Evolutionary conservation across 2,329 filamentous ascomycete species (phyloP).

Genomic region (Diaporthe humulicola): DNA sequence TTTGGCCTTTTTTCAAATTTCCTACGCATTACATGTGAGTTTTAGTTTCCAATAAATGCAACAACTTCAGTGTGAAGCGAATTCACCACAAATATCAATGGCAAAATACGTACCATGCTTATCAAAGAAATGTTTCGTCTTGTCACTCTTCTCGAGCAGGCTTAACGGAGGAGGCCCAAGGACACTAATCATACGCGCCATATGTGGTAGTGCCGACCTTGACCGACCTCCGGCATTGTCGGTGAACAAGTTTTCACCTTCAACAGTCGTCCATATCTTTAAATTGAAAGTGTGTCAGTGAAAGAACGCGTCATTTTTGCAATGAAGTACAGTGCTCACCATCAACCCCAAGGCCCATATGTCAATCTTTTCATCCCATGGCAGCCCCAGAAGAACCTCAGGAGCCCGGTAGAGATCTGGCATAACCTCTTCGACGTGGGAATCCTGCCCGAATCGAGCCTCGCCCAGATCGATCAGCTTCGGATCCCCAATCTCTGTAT

Average conservation of each 20-base stretch:
- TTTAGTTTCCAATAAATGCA: neutral
- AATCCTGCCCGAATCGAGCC: neutral
- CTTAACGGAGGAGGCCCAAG: neutral
- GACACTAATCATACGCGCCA: constrained; percentile 6
- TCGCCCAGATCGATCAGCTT: neutral
- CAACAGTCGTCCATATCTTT: constrained; percentile 2
- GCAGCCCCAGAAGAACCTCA: neutral
- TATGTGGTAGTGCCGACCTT: neutral
- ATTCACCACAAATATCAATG: no score
- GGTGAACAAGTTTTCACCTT: constrained; percentile 7
- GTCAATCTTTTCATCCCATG: neutral
- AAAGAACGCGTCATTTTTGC: accelerated
- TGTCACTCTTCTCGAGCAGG: neutral
- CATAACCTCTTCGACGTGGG: neutral
- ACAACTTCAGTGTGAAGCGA: neutral
- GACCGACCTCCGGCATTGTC: neutral
- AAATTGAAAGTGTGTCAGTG: neutral
- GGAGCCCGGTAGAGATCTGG: constrained; percentile 3
- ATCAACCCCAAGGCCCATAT: neutral
- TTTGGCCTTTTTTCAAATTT: neutral
- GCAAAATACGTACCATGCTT: neutral
- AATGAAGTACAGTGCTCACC: neutral
- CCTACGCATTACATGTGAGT: neutral
- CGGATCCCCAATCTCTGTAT: neutral
- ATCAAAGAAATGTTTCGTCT: neutral